Evolutionary conservation across 306 rosid genomes (phyloP).

Genomic region (Citrullus colocynthis): DNA sequence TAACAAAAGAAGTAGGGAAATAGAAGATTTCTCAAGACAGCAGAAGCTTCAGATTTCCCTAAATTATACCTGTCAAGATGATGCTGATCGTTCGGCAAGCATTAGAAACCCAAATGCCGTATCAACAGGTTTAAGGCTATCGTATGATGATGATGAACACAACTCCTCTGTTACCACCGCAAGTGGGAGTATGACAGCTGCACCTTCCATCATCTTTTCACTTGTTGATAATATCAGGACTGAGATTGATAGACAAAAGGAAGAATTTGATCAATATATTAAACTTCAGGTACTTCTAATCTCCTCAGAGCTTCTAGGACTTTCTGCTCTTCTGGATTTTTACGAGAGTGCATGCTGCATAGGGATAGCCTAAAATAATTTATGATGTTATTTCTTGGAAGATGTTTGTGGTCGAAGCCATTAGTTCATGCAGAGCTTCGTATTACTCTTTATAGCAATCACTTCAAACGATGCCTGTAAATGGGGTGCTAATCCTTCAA

Average conservation of each 20-base stretch:
- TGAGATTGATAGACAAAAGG: slow-evolving; percentile 76
- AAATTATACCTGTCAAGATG: slow-evolving; percentile 58
- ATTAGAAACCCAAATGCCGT: slow-evolving; percentile 71
- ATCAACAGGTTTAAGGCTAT: slow-evolving; percentile 80
- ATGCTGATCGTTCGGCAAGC: slow-evolving; percentile 49
- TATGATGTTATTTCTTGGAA: not conserved
- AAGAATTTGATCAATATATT: slow-evolving; percentile 64
- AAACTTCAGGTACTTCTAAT: slow-evolving; percentile 52
- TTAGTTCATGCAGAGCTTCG: not conserved
- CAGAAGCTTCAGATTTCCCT: slow-evolving; percentile 76
- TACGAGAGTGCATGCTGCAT: not conserved
- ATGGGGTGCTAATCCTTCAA: not conserved
- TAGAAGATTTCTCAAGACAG: slow-evolving; percentile 61
- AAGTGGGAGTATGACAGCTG: slow-evolving; percentile 64
- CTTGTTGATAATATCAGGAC: slow-evolving; percentile 57
- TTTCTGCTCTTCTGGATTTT: not conserved
- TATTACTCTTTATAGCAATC: not conserved
- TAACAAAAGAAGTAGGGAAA: slow-evolving; percentile 47
- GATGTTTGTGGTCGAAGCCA: not conserved
- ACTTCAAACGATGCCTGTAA: not conserved
- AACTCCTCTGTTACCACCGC: slow-evolving; percentile 88
- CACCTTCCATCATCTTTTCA: slow-evolving; percentile 53
- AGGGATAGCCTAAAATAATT: not conserved
- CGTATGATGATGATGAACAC: slow-evolving; percentile 84
- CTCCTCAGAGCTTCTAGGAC: not conserved